These are phyloP conservation scores for Lathyrus aphaca DNA, from an alignment of 306 rosid genomes.

Conservation along the genomic window DNA sequence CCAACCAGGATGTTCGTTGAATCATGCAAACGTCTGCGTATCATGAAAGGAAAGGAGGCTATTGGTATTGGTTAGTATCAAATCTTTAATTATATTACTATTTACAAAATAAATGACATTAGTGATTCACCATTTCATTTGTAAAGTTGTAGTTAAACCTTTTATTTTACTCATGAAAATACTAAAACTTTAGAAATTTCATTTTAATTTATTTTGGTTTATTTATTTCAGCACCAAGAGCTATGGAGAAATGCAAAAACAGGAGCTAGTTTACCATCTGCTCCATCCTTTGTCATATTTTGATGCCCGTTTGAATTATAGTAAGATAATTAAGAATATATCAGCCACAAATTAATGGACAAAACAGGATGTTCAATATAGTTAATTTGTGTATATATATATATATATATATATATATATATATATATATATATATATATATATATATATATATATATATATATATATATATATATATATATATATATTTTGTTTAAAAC, in stretches of 20 bases:
- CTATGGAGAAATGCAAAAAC: conserved; percentile 85
- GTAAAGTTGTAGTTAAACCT: neutral
- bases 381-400: conserved; percentile 54
- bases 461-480: too few species aligned
- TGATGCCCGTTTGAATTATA: conserved; percentile 20
- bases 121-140: neutral
- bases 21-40: conserved; percentile 92
- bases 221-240: conserved; percentile 80
- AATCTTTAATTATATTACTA: neutral
- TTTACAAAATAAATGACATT: neutral
- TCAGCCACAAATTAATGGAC: conserved; percentile 49
- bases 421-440: too few species aligned
- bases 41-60: conserved; percentile 94
- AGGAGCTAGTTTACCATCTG: conserved; percentile 57
- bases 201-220: neutral
- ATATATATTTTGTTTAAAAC: too few species aligned
- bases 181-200: neutral
- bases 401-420: too few species aligned
- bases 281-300: conserved; percentile 47
- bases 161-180: neutral
- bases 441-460: too few species aligned
- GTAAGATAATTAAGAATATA: conserved; percentile 30
- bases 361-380: conserved; percentile 50
- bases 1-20: conserved; percentile 84
- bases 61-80: conserved; percentile 76